Evolutionary conservation across 257 asterid genomes (phyloP).

Genomic region (Mentha longifolia): DNA sequence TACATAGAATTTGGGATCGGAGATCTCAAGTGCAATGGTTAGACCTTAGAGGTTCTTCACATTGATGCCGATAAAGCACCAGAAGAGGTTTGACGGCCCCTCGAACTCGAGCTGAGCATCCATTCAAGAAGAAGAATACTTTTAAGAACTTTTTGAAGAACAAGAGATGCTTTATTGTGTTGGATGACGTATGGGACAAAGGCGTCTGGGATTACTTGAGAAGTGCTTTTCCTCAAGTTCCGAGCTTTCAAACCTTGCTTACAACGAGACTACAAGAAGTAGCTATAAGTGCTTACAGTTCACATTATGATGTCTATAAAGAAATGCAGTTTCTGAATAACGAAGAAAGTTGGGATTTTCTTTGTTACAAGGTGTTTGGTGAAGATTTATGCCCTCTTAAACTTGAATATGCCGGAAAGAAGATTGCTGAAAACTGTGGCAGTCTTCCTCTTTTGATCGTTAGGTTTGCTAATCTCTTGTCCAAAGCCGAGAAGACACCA

Average conservation of each 20-base stretch:
- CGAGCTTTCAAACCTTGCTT: background rate
- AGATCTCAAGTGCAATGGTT: too few species aligned
- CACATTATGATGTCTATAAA: background rate
- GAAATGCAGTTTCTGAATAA: background rate
- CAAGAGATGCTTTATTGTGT: background rate
- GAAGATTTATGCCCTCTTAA: background rate
- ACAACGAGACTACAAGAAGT: background rate
- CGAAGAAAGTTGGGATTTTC: background rate
- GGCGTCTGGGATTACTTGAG: background rate
- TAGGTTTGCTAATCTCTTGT: constrained; percentile 24
- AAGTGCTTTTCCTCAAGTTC: too few species aligned
- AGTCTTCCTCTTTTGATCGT: constrained; percentile 35
- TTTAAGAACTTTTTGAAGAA: background rate
- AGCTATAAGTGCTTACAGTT: background rate
- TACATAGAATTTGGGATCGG: too few species aligned
- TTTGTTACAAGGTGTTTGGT: background rate
- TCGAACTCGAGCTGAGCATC: too few species aligned
- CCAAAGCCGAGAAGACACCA: background rate
- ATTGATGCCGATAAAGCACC: too few species aligned
- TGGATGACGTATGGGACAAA: constrained; percentile 15
- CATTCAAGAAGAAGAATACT: too few species aligned
- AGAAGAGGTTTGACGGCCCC: too few species aligned
- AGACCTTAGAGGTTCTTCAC: too few species aligned
- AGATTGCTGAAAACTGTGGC: background rate
- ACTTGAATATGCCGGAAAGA: background rate